A percentile compares a stretch with the other conserved stretches of the same genome.
phyloP scores from a whole-genome alignment of 2,329 filamentous ascomycete species.

The Tolypocladium tundrense region DNA sequence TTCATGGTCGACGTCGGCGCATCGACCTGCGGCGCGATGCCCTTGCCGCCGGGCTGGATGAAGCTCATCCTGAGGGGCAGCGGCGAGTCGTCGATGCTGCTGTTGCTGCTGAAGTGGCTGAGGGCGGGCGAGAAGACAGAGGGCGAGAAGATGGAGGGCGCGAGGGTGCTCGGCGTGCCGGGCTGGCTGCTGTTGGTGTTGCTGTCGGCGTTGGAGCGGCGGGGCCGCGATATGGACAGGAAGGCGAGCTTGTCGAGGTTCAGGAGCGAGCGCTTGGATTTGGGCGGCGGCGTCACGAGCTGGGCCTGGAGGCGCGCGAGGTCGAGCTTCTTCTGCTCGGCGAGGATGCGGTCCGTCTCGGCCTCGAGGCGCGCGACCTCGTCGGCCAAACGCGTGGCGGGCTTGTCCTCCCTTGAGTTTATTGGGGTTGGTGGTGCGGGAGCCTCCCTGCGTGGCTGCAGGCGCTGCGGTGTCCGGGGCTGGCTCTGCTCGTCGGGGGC shows the following conservation, averaged over 20 bases:
- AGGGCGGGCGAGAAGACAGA: slow-evolving; percentile 24
- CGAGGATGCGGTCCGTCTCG: slow-evolving; percentile 37
- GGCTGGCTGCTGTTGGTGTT: slow-evolving; percentile 14
- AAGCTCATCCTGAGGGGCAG: slow-evolving; percentile 22
- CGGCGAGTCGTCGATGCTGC: slow-evolving; percentile 22
- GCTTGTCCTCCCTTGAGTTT: neutral
- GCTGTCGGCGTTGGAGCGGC: slow-evolving; percentile 23
- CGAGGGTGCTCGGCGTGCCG: slow-evolving; percentile 21
- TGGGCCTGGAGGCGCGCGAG: slow-evolving; percentile 33
- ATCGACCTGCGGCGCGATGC: slow-evolving; percentile 48
- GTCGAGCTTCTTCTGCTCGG: slow-evolving; percentile 39
- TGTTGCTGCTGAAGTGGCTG: slow-evolving; percentile 21
- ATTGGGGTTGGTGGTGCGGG: neutral
- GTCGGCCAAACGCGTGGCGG: slow-evolving; percentile 21
- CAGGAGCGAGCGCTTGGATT: slow-evolving; percentile 19
- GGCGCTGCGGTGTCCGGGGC: neutral
- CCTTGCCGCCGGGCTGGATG: slow-evolving; percentile 34
- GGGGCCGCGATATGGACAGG: slow-evolving; percentile 24
- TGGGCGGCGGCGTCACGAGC: slow-evolving; percentile 16
- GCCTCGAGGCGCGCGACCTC: slow-evolving; percentile 33
- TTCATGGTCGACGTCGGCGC: slow-evolving; percentile 75
- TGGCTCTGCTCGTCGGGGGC: neutral
- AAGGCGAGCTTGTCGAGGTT: slow-evolving; percentile 39
- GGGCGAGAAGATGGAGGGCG: slow-evolving; percentile 24
- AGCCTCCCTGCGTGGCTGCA: neutral